Conservation (phyloP, 2,329 filamentous ascomycete genomes). For the Dichotomopilus funicola region DNA sequence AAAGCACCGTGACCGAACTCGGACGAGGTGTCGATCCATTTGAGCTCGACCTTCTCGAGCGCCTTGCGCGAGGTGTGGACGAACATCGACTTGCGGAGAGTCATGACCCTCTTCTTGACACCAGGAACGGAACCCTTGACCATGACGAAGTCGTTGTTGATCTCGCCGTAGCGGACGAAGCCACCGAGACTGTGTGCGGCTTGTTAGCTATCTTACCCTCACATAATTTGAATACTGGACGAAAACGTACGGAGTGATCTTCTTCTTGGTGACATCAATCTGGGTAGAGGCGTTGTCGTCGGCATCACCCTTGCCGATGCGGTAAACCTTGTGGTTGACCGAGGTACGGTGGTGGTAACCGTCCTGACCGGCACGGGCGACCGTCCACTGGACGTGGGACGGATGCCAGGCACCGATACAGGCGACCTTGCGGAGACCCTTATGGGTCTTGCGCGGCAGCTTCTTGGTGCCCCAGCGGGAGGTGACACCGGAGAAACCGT, state of each 20-base stretch:
- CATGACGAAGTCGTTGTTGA: slow-evolving; percentile 98
- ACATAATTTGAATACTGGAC: not conserved
- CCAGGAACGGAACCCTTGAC: slow-evolving; percentile 97
- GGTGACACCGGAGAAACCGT: slow-evolving; percentile 97
- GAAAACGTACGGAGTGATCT: slow-evolving; percentile 90
- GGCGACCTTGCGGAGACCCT: slow-evolving; percentile 99
- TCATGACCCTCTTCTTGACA: slow-evolving; percentile 99
- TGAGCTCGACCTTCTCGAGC: slow-evolving; percentile 98
- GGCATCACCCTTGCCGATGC: slow-evolving; percentile 86
- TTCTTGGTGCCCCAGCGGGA: slow-evolving; percentile 99
- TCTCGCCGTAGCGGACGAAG: slow-evolving; percentile 97
- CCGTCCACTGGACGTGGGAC: slow-evolving; percentile 99
- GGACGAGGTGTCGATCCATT: slow-evolving; percentile 99
- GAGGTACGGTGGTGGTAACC: slow-evolving; percentile 99
- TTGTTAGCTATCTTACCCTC: slow-evolving; percentile 9
- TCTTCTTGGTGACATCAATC: slow-evolving; percentile 97
- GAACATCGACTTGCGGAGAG: slow-evolving; percentile 98
- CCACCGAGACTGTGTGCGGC: slow-evolving; percentile 70
- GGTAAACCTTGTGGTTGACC: slow-evolving; percentile 99
- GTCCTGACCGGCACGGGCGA: slow-evolving; percentile 98
- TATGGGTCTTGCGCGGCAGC: slow-evolving; percentile 99
- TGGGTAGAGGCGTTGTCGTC: slow-evolving; percentile 92
- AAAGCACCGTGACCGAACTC: slow-evolving; percentile 99
- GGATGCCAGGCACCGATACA: slow-evolving; percentile 99
- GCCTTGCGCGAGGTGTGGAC: slow-evolving; percentile 90